Conservation (phyloP, 2,329 filamentous ascomycete species). For the Epicoccum nigrum region DNA sequence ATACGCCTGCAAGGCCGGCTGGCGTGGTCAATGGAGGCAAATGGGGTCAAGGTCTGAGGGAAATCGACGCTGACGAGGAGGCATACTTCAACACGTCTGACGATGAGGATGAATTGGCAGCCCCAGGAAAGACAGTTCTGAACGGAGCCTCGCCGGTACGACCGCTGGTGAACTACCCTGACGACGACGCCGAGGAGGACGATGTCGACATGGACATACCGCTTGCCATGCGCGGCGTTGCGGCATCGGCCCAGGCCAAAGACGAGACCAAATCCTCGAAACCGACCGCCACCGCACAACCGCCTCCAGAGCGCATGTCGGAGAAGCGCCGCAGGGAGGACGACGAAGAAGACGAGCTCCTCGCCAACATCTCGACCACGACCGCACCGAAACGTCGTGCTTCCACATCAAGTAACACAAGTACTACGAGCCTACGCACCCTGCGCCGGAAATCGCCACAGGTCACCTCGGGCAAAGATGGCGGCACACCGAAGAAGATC, state of each 20-base stretch:
- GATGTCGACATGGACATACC: slow-evolving; percentile 63
- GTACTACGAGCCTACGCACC: slow-evolving; percentile 41
- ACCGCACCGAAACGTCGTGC: slow-evolving; percentile 54
- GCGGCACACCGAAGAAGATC: slow-evolving; percentile 49
- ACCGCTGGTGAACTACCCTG: slow-evolving; percentile 88
- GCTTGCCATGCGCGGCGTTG: slow-evolving; percentile 34
- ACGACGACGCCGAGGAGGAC: slow-evolving; percentile 73
- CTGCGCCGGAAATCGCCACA: slow-evolving; percentile 52
- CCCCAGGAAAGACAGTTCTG: slow-evolving; percentile 46
- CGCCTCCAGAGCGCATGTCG: slow-evolving; percentile 74
- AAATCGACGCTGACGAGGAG: slow-evolving; percentile 84
- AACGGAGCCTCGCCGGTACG: slow-evolving; percentile 69
- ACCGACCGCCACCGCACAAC: slow-evolving; percentile 20
- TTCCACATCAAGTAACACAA: slow-evolving; percentile 43
- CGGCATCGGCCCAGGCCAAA: slow-evolving; percentile 31
- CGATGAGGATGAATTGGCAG: slow-evolving; percentile 70
- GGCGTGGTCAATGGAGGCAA: slow-evolving; percentile 61
- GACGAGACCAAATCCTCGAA: slow-evolving; percentile 35
- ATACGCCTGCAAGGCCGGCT: slow-evolving; percentile 49
- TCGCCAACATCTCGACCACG: slow-evolving; percentile 76
- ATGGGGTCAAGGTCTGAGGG: slow-evolving; percentile 75
- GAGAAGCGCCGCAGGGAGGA: slow-evolving; percentile 93
- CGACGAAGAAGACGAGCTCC: slow-evolving; percentile 82
- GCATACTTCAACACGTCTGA: slow-evolving; percentile 94
- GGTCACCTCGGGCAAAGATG: slow-evolving; percentile 53